phyloP scores from a whole-genome alignment of 2,329 filamentous ascomycete species.

The Aurifilum marmelostoma region DNA sequence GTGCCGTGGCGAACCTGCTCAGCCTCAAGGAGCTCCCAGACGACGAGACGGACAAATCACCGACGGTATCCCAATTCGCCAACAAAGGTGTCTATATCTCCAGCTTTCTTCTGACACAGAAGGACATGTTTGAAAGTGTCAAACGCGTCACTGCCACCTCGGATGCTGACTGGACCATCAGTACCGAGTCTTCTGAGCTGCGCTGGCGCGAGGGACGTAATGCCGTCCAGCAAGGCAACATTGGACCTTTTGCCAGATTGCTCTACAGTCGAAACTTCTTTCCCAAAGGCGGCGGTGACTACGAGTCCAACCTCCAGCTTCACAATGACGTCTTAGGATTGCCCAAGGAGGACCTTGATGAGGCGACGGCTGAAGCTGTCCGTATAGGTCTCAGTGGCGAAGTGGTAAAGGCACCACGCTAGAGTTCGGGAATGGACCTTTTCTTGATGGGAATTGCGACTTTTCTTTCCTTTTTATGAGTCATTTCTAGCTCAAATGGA shows the following conservation, averaged over 20 bases:
- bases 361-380: conserved; percentile 50
- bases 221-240: conserved; percentile 46
- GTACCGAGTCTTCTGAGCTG: conserved; percentile 47
- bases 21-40: conserved; percentile 43
- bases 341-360: conserved; percentile 61
- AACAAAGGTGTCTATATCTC: conserved; percentile 56
- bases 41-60: conserved; percentile 20
- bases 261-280: conserved; percentile 62
- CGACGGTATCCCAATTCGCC: conserved; percentile 27
- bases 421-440: neutral
- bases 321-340: conserved; percentile 59
- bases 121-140: conserved; percentile 66
- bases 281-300: conserved; percentile 46
- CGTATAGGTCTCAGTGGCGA: neutral
- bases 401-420: neutral
- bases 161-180: conserved; percentile 64
- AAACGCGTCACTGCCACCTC: conserved; percentile 60
- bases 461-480: no score
- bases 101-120: conserved; percentile 62
- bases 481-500: no score
- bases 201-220: conserved; percentile 53
- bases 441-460: neutral
- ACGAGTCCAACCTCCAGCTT: conserved; percentile 40
- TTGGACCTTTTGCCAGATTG: conserved; percentile 48
- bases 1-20: conserved; percentile 46